Conservation (phyloP, 2,329 filamentous ascomycete species). For the Sarocladium strictum region DNA sequence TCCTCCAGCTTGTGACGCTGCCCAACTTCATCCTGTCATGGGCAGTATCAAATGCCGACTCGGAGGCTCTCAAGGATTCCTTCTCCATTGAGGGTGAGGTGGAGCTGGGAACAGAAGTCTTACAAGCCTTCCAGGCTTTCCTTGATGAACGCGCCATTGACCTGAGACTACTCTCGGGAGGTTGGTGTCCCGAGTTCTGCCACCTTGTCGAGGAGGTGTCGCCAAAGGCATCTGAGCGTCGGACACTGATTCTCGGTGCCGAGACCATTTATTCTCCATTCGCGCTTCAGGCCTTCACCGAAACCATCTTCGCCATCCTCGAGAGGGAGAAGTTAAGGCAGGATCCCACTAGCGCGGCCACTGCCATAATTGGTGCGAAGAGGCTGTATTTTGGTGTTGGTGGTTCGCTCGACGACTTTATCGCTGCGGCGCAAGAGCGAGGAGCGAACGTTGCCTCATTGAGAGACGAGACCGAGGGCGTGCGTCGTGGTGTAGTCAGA, state of each 20-base stretch:
- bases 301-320: slow-evolving; percentile 57
- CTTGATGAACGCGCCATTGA: slow-evolving; percentile 45
- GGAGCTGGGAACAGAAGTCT: slow-evolving; percentile 53
- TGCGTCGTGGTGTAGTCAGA: slow-evolving; percentile 54
- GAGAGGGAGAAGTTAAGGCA: slow-evolving; percentile 29
- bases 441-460: slow-evolving; percentile 45
- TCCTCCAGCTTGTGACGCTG: slow-evolving; percentile 71
- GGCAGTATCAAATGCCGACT: slow-evolving; percentile 40
- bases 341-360: slow-evolving; percentile 36
- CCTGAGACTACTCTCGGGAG: slow-evolving; percentile 66
- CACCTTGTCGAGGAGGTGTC: slow-evolving; percentile 42
- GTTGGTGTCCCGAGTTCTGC: slow-evolving; percentile 63
- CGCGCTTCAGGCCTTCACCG: slow-evolving; percentile 62
- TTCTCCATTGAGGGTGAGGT: slow-evolving; percentile 55
- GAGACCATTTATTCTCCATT: slow-evolving; percentile 81
- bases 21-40: slow-evolving; percentile 73
- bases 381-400: slow-evolving; percentile 80
- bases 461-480: slow-evolving; percentile 54
- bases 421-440: slow-evolving; percentile 41
- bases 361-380: slow-evolving; percentile 68
- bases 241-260: slow-evolving; percentile 59
- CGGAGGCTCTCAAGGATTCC: slow-evolving; percentile 34
- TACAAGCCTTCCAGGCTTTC: slow-evolving; percentile 50
- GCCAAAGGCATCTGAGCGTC: slow-evolving; percentile 11
- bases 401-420: slow-evolving; percentile 72